Conservation (phyloP, 1,284 basidiomycete genomes). For the Irpex sp. region DNA sequence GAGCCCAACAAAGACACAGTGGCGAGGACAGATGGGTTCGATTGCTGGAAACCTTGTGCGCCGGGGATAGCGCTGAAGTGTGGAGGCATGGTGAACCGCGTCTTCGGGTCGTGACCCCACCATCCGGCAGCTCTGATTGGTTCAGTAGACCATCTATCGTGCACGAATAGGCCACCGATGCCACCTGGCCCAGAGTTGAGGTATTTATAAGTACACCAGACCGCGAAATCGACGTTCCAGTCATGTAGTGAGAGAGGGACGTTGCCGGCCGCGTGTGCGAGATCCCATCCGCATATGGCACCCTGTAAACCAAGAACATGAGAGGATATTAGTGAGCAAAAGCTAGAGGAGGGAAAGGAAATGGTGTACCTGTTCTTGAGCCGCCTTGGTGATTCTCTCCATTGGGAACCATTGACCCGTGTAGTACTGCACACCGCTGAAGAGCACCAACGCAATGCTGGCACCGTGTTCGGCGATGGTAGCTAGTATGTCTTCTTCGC, state of each 20-base stretch:
- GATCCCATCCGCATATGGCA: slow-evolving; percentile 92
- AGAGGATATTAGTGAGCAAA: not conserved
- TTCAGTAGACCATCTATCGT: slow-evolving; percentile 73
- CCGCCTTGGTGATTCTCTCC: slow-evolving; percentile 75
- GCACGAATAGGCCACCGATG: slow-evolving; percentile 91
- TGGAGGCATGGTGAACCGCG: slow-evolving; percentile 90
- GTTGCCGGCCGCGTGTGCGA: slow-evolving; percentile 95
- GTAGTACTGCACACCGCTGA: slow-evolving; percentile 94
- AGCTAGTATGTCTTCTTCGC: slow-evolving; percentile 86
- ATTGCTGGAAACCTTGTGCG: slow-evolving; percentile 94
- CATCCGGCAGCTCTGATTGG: slow-evolving; percentile 78
- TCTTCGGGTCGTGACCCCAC: slow-evolving; percentile 92
- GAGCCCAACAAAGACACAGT: slow-evolving; percentile 80
- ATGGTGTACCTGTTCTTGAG: slow-evolving; percentile 68
- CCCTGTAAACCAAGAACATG: slow-evolving; percentile 47
- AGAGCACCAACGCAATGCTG: slow-evolving; percentile 84
- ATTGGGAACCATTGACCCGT: slow-evolving; percentile 97
- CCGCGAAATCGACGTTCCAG: slow-evolving; percentile 96
- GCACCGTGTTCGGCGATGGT: slow-evolving; percentile 71
- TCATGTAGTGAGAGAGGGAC: slow-evolving; percentile 87
- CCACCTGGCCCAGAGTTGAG: slow-evolving; percentile 94
- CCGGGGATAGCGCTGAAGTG: slow-evolving; percentile 82
- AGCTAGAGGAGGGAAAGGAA: not conserved
- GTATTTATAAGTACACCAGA: slow-evolving; percentile 99
- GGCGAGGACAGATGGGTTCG: slow-evolving; percentile 85